Evolutionary conservation across 2,329 filamentous ascomycete species (phyloP), one percentile per base, ranked within the genome.

Genomic region (Aspergillus unguis): DNA sequence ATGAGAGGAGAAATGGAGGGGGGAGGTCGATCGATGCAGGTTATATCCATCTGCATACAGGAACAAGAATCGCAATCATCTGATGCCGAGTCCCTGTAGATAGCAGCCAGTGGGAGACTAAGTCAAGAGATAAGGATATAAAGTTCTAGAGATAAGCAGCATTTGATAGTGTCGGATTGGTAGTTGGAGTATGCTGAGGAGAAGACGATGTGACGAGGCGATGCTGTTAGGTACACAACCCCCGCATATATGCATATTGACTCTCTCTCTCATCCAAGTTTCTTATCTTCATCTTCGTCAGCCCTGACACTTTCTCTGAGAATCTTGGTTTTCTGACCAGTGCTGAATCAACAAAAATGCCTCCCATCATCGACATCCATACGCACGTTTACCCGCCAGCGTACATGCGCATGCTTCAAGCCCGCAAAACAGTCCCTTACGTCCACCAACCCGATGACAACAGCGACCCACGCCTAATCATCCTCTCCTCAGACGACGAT

Each of bases 311-410:
- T 32, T 17, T 6, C 23, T 46, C 36, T 23, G 27, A 8, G 9
- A n/a, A 26, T 5, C 11, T 9, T n/a, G 11, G 26, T 27, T 23
- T 5, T 35, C 17, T 32, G 6, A 7, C 50, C 38, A 48, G 9
- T 41, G 4, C 45, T 54, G 48, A 45, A 54, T 17, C 27, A 11
- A n/a, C 60, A 54, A 58, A 56, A 28, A 59, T 58, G 40, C 72
- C 75, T 57, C 67, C 76, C 26, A 73, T 80, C 53, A 77, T 85
- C 46, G 82, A 85, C 63, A 74, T 85, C 44, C 83, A 85, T 66
- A 85, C 82, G 6, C 83, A 85, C 72, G 75, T 85, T 64, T 85
- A 85, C 62, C 82, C 82, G 2, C 80, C 80, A 6, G 75, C 78
- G 29, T 85, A 82, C 65, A 79, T 85, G 69, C 69, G 76, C 48